phyloP scores from a whole-genome alignment of 768 basidiomycete genomes.

The Phylloporus arenicola region DNA sequence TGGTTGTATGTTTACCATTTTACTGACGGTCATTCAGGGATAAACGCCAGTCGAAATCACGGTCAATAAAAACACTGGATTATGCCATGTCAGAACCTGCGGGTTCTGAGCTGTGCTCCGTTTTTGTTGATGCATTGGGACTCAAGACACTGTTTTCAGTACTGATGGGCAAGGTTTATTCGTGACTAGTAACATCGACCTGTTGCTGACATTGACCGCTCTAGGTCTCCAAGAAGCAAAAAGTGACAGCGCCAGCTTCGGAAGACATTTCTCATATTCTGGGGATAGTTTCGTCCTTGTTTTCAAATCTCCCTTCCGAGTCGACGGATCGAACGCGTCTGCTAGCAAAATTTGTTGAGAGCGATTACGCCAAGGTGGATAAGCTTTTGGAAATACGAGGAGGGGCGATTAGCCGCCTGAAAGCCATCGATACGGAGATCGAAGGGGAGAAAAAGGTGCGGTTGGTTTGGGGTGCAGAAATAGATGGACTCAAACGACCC shows the following conservation, averaged over 20 bases:
- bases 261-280: slow-evolving; percentile 88
- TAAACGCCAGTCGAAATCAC: slow-evolving; percentile 71
- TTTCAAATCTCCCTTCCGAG: slow-evolving; percentile 83
- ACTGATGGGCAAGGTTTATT: slow-evolving; percentile 87
- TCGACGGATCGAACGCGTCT: slow-evolving; percentile 75
- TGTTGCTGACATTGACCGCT: slow-evolving; percentile 7
- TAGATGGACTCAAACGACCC: not conserved
- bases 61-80: slow-evolving; percentile 87
- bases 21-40: slow-evolving; percentile 46
- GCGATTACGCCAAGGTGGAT: slow-evolving; percentile 90
- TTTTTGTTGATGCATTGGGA: slow-evolving; percentile 83
- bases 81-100: slow-evolving; percentile 80
- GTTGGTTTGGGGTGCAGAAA: not conserved
- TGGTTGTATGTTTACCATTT: not conserved
- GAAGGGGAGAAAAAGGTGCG: slow-evolving; percentile 61
- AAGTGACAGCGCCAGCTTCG: slow-evolving; percentile 47
- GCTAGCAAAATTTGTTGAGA: slow-evolving; percentile 90
- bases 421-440: slow-evolving; percentile 59
- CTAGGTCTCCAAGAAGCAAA: slow-evolving; percentile 61
- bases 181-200: not conserved
- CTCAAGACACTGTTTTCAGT: slow-evolving; percentile 86
- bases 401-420: slow-evolving; percentile 55
- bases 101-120: slow-evolving; percentile 66
- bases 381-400: slow-evolving; percentile 87
- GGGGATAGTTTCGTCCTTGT: slow-evolving; percentile 81